Percentiles rank a stretch among this genome's conserved stretches.
These are phyloP conservation scores for Alectoria sarmentosa DNA, from an alignment of 495 filamentous ascomycete genomes.

Conservation along the genomic window DNA sequence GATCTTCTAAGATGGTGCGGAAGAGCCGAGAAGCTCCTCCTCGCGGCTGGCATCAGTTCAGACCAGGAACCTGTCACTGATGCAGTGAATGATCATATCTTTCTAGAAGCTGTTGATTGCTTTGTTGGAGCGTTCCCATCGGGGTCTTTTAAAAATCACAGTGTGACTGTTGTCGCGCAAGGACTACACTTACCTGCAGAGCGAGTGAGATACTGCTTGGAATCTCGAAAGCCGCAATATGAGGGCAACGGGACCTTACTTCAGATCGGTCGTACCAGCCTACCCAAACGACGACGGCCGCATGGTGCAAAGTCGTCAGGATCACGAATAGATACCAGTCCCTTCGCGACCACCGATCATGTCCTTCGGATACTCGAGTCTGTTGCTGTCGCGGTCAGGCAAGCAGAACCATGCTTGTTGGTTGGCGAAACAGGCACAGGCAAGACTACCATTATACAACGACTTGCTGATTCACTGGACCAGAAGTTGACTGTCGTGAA, in stretches of 20 bases:
- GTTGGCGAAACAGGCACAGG: conserved; percentile 98
- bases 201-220: conserved; percentile 61
- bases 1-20: conserved; percentile 89
- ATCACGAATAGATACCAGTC: conserved; percentile 21
- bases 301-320: conserved; percentile 24
- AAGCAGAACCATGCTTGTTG: conserved; percentile 81
- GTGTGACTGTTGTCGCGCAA: conserved; percentile 66
- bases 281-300: conserved; percentile 40
- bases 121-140: conserved; percentile 76
- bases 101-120: conserved; percentile 82
- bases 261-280: conserved; percentile 58
- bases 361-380: conserved; percentile 71
- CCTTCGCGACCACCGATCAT: conserved; percentile 69
- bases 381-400: conserved; percentile 70
- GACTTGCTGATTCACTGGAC: conserved; percentile 73
- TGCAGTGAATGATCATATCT: conserved; percentile 70
- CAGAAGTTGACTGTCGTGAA: conserved; percentile 86
- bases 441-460: conserved; percentile 93
- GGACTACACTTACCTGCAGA: conserved; percentile 79
- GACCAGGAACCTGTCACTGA: conserved; percentile 70
- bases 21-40: conserved; percentile 56
- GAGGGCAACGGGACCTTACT: conserved; percentile 50
- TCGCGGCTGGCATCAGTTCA: conserved; percentile 54
- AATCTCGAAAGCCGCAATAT: conserved; percentile 58
- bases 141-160: conserved; percentile 47